Percentiles rank a stretch among this genome's conserved stretches.
Conservation (phyloP, 495 filamentous ascomycete species). For the Ascodesmis nigricans region DNA sequence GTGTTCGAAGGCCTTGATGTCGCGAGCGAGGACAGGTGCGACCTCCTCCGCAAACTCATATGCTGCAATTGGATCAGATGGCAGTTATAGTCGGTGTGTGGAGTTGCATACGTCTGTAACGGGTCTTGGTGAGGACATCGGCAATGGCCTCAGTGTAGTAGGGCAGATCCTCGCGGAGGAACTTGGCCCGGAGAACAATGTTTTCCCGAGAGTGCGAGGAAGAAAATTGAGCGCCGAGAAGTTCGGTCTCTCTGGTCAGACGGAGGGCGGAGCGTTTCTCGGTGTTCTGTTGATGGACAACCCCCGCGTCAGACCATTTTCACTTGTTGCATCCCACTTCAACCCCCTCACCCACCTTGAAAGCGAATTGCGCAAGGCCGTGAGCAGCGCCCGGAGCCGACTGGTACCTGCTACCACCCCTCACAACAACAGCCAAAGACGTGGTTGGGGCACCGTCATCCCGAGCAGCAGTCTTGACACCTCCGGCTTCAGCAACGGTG, state of each 20-base stretch:
- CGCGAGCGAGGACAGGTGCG: conserved; percentile 41
- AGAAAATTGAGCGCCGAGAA: conserved; percentile 68
- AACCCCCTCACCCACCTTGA: conserved; percentile 45
- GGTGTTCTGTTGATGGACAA: conserved; percentile 40
- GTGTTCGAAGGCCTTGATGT: conserved; percentile 43
- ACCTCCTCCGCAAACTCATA: conserved; percentile 79
- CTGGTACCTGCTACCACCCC: conserved; percentile 83
- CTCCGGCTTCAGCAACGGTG: conserved; percentile 59
- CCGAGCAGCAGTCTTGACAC: conserved; percentile 76
- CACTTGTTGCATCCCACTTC: background rate
- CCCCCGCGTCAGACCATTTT: conserved; percentile 1
- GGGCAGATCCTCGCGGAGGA: conserved; percentile 81
- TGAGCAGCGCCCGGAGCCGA: conserved; percentile 69
- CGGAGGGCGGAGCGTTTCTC: conserved; percentile 64
- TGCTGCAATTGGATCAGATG: conserved; percentile 30
- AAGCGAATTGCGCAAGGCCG: conserved; percentile 78
- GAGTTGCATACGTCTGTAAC: conserved; percentile 48
- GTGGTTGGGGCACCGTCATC: conserved; percentile 74
- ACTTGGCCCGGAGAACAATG: conserved; percentile 73
- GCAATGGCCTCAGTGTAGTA: conserved; percentile 93
- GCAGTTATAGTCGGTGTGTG: conserved; percentile 7
- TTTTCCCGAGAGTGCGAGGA: conserved; percentile 82
- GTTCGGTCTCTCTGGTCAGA: conserved; percentile 82
- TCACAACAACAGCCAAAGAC: conserved; percentile 71
- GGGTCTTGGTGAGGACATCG: conserved; percentile 71